These are phyloP conservation scores for Ilyonectria sp. DNA, from an alignment of 2,329 filamentous ascomycete genomes.

Conservation along the genomic window DNA sequence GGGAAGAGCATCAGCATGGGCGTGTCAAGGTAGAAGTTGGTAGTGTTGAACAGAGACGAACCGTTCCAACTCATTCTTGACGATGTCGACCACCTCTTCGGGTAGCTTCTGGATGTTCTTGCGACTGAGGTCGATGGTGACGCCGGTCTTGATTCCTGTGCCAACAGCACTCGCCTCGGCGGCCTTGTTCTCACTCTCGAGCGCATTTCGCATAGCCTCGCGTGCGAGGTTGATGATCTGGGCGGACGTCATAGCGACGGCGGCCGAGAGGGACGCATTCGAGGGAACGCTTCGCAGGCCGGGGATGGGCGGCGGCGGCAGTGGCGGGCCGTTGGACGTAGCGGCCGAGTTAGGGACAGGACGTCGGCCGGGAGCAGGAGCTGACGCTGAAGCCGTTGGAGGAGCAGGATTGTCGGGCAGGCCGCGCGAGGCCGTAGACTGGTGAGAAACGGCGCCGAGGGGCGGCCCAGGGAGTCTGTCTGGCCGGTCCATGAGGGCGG, in stretches of 20 bases:
- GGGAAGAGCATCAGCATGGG: conserved; percentile 34
- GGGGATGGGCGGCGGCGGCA: conserved; percentile 63
- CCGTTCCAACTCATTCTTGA: conserved; percentile 82
- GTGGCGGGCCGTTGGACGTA: conserved; percentile 58
- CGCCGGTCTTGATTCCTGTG: conserved; percentile 76
- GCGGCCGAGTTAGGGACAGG: conserved; percentile 57
- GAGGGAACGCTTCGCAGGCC: conserved; percentile 63
- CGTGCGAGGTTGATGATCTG: conserved; percentile 77
- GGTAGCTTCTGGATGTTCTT: conserved; percentile 80
- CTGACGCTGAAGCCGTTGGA: conserved; percentile 20
- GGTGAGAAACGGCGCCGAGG: conserved; percentile 43
- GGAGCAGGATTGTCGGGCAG: conserved; percentile 58
- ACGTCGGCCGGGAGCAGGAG: conserved; percentile 52
- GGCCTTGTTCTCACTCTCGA: conserved; percentile 76
- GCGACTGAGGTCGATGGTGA: conserved; percentile 84
- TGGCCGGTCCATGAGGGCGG: conserved; percentile 53
- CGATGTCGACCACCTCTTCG: conserved; percentile 81
- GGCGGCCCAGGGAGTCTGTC: conserved; percentile 51
- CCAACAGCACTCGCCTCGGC: conserved; percentile 73
- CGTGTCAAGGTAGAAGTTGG: conserved; percentile 5
- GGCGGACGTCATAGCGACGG: conserved; percentile 69
- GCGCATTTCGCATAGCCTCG: conserved; percentile 77
- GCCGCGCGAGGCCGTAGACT: conserved; percentile 51
- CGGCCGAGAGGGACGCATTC: conserved; percentile 63
- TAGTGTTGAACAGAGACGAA: conserved; percentile 54